Base-by-base conservation (phyloP, 768 basidiomycete species). In the Botryobasidium botryosum region DNA sequence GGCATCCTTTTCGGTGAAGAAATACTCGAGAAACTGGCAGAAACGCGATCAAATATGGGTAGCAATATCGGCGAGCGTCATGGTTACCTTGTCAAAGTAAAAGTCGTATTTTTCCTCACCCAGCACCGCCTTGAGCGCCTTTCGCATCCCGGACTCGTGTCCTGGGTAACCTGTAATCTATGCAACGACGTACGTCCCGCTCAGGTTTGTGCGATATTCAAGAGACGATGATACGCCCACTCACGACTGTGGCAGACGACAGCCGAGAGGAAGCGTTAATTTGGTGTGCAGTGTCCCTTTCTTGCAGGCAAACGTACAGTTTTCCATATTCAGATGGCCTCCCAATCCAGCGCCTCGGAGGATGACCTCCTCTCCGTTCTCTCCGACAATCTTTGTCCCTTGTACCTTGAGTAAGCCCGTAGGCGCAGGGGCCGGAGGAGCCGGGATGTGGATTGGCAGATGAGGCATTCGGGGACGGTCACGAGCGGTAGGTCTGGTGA, bases 1-100 rank as follows among this genome's bases (percentile, higher is more conserved):
- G 15, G 81, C 81, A 53, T 85, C 84, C 25, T 65, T 64, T 17
- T 81, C 79, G 44, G 68, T 65, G 66, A 86, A 87, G 64, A 85
- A 86, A 56, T 84, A 75, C 57, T 85, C 78, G 13, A 85, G 65
- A 60, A 85, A 82, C 79, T 84, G 50, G 1, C 35, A 36, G 29
- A 41, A 15, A 5, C 20, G 1, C 3, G 13, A 29, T 51, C 18
- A 45, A 46, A 8, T 27, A 5, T 12, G 7, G 10, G 17, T 1
- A 28, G 7, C 24, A 17, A 15, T 23, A 42, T 28, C n/a, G 3
- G 23, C 23, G 25, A 23, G 24, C 6, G 20, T 23, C 60, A 23
- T n/a, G n/a, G n/a, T n/a, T 46, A 77, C 82, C 68, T 79, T 82
- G 68, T 86, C 80, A 55, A 86, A 88, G 67, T 84, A 87, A 57